Conservation (phyloP, 2,329 filamentous ascomycete genomes). For the Fonsecaea multimorphosa region DNA sequence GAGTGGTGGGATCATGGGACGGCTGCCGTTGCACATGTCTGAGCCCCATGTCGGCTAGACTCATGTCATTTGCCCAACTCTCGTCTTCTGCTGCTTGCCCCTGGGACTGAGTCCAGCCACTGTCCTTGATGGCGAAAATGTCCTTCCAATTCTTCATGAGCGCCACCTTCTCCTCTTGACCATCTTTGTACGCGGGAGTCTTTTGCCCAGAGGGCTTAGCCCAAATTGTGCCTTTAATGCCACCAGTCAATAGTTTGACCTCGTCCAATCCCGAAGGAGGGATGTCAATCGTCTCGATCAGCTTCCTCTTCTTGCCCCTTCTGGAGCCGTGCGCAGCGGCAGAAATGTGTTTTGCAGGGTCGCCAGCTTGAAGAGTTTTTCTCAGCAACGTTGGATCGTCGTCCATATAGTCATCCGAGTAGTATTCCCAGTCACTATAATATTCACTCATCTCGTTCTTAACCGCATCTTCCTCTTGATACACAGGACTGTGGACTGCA, state of each 20-base stretch:
- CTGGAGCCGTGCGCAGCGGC: conserved; percentile 21
- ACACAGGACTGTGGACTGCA: conserved; percentile 49
- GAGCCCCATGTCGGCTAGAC: conserved; percentile 40
- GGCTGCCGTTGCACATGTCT: conserved; percentile 26
- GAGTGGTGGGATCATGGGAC: conserved; percentile 17
- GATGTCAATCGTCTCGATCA: conserved; percentile 33
- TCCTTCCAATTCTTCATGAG: conserved; percentile 56
- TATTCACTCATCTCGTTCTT: conserved; percentile 48
- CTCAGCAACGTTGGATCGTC: conserved; percentile 48
- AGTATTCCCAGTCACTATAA: conserved; percentile 54
- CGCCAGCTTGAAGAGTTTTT: conserved; percentile 30
- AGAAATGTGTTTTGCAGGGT: conserved; percentile 22
- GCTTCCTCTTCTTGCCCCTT: conserved; percentile 40
- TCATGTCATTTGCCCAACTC: conserved; percentile 40
- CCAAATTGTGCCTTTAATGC: conserved; percentile 51
- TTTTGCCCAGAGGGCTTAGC: conserved; percentile 41
- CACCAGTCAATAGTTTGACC: conserved; percentile 37
- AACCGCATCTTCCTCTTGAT: conserved; percentile 47
- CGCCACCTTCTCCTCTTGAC: conserved; percentile 51
- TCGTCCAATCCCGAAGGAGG: conserved; percentile 27
- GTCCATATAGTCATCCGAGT: conserved; percentile 54
- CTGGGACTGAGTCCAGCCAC: conserved; percentile 27
- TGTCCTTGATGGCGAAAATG: conserved; percentile 43
- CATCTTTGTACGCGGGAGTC: conserved; percentile 47
- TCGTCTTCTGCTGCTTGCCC: conserved; percentile 30